Evolutionary conservation across 768 basidiomycete species (phyloP), one percentile per base, ranked within the genome.

Genomic region (Lentinus brumalis): DNA sequence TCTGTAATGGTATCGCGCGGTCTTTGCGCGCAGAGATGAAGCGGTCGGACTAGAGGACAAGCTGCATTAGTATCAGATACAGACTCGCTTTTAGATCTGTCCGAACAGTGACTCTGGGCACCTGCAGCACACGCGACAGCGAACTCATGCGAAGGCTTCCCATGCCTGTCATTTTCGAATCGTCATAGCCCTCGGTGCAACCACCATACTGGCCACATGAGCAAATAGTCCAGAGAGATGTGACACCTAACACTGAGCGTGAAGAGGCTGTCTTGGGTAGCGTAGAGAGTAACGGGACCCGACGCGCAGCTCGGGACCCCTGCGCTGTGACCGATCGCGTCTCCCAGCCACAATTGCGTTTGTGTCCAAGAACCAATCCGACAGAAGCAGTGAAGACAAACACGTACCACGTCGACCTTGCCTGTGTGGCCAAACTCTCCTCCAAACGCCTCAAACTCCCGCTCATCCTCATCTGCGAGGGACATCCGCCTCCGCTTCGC

Each of bases 1-100:
- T 79, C 56, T 84, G 81, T 49, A 89, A 79, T 4, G 87, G 86
- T 8, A 86, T 67, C 10, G 78, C 71, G 7, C 71, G 71, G 46
- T 82, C 80, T 6, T 83, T 82, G 15, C 84, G 80, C 5, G 76
- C 73, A 1, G 87, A 74, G 40, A 88, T 79, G 68, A 88, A 89
- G 47, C 87, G 79, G 64, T 88, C 86, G 42, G 81, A 78, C 86
- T 88, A 65, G 52, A 45, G 35, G 31, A 29, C 15, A 29, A 31
- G 9, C 41, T 44, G 8, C 57, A 49, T 31, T 31, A 38, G 56
- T 30, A 53, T 42, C 31, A 38, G 8, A 49, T 8, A 45, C n/a
- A 26, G 4, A 49, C 21, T 26, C 21, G 21, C 21, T 26, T 26
- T 26, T 26, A 26, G 35, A 35, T 35, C 7, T 35, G 35, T 35